These are phyloP conservation scores for Rhypophila decipiens DNA, from an alignment of 495 filamentous ascomycete genomes.

Conservation along the genomic window DNA sequence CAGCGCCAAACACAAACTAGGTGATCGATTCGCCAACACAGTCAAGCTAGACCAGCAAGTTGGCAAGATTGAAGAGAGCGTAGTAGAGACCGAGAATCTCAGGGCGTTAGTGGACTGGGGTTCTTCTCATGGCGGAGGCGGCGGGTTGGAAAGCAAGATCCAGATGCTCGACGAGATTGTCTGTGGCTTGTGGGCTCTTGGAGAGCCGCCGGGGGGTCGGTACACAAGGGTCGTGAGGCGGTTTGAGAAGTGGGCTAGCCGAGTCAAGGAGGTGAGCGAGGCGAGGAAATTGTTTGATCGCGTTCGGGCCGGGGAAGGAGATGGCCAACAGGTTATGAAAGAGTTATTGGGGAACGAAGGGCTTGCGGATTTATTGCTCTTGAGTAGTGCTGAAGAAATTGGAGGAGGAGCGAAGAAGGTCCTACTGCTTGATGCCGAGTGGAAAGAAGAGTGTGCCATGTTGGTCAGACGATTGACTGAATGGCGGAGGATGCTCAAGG, in stretches of 20 bases:
- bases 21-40: conserved; percentile 32
- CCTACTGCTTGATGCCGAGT: conserved; percentile 32
- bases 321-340: conserved; percentile 25
- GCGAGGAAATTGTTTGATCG: conserved; percentile 12
- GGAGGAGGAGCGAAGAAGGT: too few relatives aligned
- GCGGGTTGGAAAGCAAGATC: conserved; percentile 42
- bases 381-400: too few relatives aligned
- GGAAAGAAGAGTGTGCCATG: conserved; percentile 38
- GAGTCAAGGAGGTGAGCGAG: conserved; percentile 34
- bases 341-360: conserved; percentile 13
- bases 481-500: conserved; percentile 31
- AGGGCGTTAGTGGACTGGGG: conserved; percentile 29
- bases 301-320: conserved; percentile 19
- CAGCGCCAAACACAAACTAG: conserved; percentile 39
- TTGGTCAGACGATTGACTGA: conserved; percentile 36
- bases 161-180: conserved; percentile 46
- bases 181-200: conserved; percentile 42
- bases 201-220: conserved; percentile 39
- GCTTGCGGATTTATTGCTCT: conserved; percentile 3
- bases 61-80: conserved; percentile 19
- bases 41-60: conserved; percentile 27
- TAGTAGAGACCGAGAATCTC: conserved; percentile 30
- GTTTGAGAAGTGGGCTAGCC: conserved; percentile 47
- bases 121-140: conserved; percentile 1
- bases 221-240: conserved; percentile 38